Percentiles rank a stretch among this genome's conserved stretches.
These are phyloP conservation scores for Salinomyces thailandicus DNA, from an alignment of 2,329 filamentous ascomycete species.

Conservation along the genomic window DNA sequence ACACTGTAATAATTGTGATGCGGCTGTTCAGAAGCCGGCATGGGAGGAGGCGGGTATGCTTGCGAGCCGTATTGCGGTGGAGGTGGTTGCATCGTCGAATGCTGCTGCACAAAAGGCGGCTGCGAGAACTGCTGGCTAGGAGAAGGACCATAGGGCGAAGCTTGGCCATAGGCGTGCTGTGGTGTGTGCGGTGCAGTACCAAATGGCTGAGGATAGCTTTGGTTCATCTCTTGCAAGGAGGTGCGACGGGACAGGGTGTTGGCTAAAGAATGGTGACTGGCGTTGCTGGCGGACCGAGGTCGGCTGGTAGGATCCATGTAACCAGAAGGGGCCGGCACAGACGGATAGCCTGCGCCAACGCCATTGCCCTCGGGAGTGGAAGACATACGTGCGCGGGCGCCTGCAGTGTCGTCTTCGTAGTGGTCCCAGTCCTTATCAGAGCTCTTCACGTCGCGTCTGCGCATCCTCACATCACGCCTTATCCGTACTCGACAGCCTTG, in stretches of 20 bases:
- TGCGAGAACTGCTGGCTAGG: conserved; percentile 18
- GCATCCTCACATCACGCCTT: conserved; percentile 84
- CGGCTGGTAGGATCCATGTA: conserved; percentile 25
- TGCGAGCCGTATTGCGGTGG: conserved; percentile 21
- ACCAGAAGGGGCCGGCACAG: conserved; percentile 19
- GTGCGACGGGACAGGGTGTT: conserved; percentile 28
- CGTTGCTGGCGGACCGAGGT: conserved; percentile 31
- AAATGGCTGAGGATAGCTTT: conserved; percentile 33
- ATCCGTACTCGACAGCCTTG: conserved; percentile 96
- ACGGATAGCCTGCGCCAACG: conserved; percentile 9
- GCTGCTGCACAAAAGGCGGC: conserved; percentile 21
- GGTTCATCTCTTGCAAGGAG: conserved; percentile 36
- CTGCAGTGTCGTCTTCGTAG: conserved; percentile 46
- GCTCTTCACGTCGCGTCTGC: conserved; percentile 65
- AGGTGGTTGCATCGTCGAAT: conserved; percentile 22
- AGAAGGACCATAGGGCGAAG: conserved; percentile 27
- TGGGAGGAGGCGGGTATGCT: conserved; percentile 13
- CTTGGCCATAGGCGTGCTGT: conserved; percentile 27
- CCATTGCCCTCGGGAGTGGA: conserved; percentile 22
- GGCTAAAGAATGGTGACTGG: conserved; percentile 23
- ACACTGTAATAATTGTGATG: conserved; percentile 29
- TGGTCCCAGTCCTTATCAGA: conserved; percentile 56
- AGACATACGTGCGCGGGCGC: conserved; percentile 37
- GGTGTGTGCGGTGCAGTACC: conserved; percentile 31
- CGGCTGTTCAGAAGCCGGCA: conserved; percentile 17